Evolutionary conservation across 352 stramenopile species (phyloP), one percentile per base, ranked within the genome.

Genomic region (Pythium volutum): DNA sequence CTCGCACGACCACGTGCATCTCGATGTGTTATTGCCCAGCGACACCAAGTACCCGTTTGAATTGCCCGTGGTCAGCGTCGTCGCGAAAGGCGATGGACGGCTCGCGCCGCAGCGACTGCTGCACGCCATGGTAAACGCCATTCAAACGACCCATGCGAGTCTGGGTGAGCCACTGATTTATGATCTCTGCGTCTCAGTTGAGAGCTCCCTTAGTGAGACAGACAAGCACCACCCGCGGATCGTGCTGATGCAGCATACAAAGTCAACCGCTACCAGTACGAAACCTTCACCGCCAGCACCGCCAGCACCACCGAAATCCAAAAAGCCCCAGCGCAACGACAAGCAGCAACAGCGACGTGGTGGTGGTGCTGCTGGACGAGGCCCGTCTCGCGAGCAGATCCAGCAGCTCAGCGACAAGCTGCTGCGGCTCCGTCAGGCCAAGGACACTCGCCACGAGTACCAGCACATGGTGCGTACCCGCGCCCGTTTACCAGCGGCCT

Each of bases 161-260:
- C 69, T 92, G 8, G 86, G 86, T 7, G 86, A 91, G 16, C 86
- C 86, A 2, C 85, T 92, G 73, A 71, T 95, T 16, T 95, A 93
- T 62, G 81, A 93, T 43, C 74, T 95, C 20, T 88, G 76, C 50
- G 81, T 88, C 43, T 74, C 80, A 1, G 70, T 91, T 12, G 81
- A 93, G 49, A 75, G 69, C 3, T 71, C 85, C 33, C 56, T 89
- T 15, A 66, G 74, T 11, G 66, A 86, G 23, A 55, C 60, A 3
- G 46, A 57, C n/a, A 51, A 69, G 25, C 74, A 43, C 27, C 73
- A 34, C 20, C 43, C 81, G 38, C 61, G 82, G 8, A 62, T 83
- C n/a, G 50, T 67, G n/a, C 49, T 68, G 10, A 8, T 71, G 18
- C 48, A 49, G 33, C 70, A 73, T 36, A 48, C 46, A 15, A 57